Percentiles rank a stretch among this genome's conserved stretches.
These are phyloP conservation scores for Trichopus zeylanicus DNA, from an alignment of 116 monocot genomes.

Conservation along the genomic window DNA sequence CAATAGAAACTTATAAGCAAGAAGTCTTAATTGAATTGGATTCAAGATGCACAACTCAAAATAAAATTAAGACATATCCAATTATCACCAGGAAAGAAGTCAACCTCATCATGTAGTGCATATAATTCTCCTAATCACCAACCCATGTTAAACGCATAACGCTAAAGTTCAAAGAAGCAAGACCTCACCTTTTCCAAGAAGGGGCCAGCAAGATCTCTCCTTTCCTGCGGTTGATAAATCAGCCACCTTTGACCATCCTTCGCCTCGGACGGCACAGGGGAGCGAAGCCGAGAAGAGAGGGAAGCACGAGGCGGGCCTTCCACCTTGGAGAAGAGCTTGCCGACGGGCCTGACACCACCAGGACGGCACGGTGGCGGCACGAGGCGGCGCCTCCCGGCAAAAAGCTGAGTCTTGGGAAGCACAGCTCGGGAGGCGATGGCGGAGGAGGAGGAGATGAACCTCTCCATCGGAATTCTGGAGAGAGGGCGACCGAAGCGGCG, in stretches of 20 bases:
- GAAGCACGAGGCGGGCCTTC: background rate
- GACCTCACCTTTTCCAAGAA: background rate
- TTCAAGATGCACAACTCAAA: too few species aligned
- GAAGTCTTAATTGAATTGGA: too few species aligned
- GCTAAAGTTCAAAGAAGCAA: background rate
- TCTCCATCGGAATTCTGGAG: conserved; percentile 26
- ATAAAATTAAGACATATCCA: too few species aligned
- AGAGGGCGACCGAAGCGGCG: background rate
- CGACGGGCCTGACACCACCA: conserved; percentile 6
- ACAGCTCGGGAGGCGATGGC: background rate
- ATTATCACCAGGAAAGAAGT: too few species aligned
- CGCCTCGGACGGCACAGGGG: background rate
- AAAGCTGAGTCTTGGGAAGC: conserved; percentile 2
- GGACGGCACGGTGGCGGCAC: background rate
- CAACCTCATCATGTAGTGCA: too few species aligned
- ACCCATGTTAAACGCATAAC: background rate
- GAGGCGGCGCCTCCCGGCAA: background rate
- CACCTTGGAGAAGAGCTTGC: conserved; percentile 3
- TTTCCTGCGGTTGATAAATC: background rate
- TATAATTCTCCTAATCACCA: too few species aligned
- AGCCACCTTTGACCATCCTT: background rate
- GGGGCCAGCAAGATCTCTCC: background rate
- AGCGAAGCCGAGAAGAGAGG: background rate
- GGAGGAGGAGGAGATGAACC: conserved; percentile 34
- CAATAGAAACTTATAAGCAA: too few species aligned